Evolutionary conservation across 148 eudicot species (phyloP).

Genomic region (Polygonum maritimum): DNA sequence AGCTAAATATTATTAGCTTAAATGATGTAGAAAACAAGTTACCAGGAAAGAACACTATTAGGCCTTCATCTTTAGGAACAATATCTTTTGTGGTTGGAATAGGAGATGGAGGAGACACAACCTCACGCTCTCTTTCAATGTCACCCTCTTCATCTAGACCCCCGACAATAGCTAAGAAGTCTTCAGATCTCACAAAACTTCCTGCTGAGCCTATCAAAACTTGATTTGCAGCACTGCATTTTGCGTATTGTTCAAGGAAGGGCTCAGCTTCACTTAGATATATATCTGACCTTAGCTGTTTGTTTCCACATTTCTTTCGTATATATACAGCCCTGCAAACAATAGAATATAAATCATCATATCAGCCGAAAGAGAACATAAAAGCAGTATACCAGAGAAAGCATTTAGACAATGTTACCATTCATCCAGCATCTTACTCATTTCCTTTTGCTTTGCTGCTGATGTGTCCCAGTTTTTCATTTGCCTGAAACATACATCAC

Average conservation of each 20-base stretch:
- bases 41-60: constrained; percentile 96
- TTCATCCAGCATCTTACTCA: constrained; percentile 88
- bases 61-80: constrained; percentile 54
- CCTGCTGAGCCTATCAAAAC: constrained; percentile 86
- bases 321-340: constrained; percentile 65
- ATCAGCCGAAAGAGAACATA: not conserved
- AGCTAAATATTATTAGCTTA: not conserved
- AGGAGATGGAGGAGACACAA: constrained; percentile 29
- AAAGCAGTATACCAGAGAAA: not conserved
- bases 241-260: constrained; percentile 91
- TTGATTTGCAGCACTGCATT: constrained; percentile 69
- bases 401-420: constrained; percentile 37
- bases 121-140: constrained; percentile 47
- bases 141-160: constrained; percentile 86
- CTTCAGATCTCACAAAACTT: constrained; percentile 68
- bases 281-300: constrained; percentile 48
- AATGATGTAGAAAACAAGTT: not conserved
- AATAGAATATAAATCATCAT: constrained; percentile 6
- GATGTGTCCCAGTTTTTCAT: constrained; percentile 95
- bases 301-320: constrained; percentile 58
- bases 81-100: constrained; percentile 29
- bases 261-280: constrained; percentile 93
- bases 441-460: constrained; percentile 55
- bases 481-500: constrained; percentile 45
- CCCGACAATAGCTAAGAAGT: constrained; percentile 68